These are phyloP conservation scores for Rhodotorula sp. DNA, from an alignment of 1,284 basidiomycete genomes.

Conservation along the genomic window DNA sequence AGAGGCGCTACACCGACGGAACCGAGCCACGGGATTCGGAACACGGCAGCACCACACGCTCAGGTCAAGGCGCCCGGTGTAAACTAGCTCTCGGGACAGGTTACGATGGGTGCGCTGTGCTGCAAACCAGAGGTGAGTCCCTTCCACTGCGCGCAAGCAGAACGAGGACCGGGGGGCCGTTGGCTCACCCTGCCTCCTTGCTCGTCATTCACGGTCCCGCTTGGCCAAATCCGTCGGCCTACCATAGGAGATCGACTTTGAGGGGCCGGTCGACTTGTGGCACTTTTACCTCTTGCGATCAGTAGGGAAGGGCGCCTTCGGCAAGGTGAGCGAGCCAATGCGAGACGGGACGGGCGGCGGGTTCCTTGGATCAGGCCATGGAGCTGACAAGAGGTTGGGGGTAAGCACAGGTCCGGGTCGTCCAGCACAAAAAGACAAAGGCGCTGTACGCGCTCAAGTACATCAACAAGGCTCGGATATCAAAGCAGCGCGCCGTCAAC, in stretches of 20 bases:
- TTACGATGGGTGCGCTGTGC: constrained; percentile 55
- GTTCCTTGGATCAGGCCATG: not conserved
- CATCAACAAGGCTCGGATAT: constrained; percentile 77
- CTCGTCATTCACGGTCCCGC: constrained; percentile 13
- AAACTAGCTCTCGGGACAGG: not conserved
- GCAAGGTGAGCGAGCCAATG: constrained; percentile 65
- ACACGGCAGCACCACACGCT: too few species aligned
- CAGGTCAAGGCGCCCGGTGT: not conserved
- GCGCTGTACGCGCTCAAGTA: constrained; percentile 97
- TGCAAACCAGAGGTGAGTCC: constrained; percentile 56
- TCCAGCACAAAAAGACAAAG: constrained; percentile 95
- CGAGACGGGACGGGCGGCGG: too few species aligned
- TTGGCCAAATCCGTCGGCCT: constrained; percentile 8
- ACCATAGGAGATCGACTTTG: constrained; percentile 88
- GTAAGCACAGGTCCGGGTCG: constrained; percentile 79
- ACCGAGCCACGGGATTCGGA: too few species aligned
- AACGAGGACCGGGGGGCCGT: too few species aligned
- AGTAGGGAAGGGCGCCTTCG: constrained; percentile 97
- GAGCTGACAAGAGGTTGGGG: not conserved
- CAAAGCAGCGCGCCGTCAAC: constrained; percentile 41
- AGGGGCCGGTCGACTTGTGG: constrained; percentile 93
- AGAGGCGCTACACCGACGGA: too few species aligned
- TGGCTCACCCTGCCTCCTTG: not conserved
- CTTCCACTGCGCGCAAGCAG: not conserved
- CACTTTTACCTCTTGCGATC: constrained; percentile 85